A percentile compares a stretch with the other conserved stretches of the same genome.
These are phyloP conservation scores for Fusarium anthophilum DNA, from an alignment of 2,329 filamentous ascomycete genomes.

Conservation along the genomic window DNA sequence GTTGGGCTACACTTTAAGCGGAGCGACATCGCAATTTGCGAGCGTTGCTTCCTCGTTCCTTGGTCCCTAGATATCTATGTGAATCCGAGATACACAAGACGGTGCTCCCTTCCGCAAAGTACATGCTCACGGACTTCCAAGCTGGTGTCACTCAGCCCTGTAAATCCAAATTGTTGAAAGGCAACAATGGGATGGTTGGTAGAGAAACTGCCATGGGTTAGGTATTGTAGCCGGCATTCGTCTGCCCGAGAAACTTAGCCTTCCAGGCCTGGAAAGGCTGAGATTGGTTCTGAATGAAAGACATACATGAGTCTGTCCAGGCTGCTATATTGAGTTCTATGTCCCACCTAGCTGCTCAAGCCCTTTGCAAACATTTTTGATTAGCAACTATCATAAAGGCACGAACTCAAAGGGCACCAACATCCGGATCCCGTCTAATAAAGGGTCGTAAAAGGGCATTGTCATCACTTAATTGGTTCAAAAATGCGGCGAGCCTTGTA, in stretches of 20 bases:
- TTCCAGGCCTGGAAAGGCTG: background rate
- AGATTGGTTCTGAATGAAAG: background rate
- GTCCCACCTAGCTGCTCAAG: background rate
- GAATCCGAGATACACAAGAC: background rate
- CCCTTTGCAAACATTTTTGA: background rate
- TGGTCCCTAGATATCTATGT: background rate
- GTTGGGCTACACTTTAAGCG: background rate
- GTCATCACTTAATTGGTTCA: background rate
- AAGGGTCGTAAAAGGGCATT: no score
- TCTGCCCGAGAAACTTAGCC: background rate
- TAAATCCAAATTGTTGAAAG: background rate
- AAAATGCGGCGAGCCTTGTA: background rate
- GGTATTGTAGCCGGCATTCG: background rate
- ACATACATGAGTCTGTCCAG: background rate
- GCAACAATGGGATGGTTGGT: background rate
- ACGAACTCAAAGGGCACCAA: background rate
- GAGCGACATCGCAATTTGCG: background rate
- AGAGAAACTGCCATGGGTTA: background rate
- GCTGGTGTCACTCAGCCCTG: background rate
- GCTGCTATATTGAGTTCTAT: background rate
- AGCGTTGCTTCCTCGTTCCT: background rate
- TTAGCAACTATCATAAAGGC: background rate
- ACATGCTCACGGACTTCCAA: background rate
- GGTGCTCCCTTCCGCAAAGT: background rate
- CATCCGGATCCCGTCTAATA: background rate